Evolutionary conservation across 2,329 filamentous ascomycete species (phyloP), one percentile per base, ranked within the genome.

Genomic region (Aspergillus sp.): DNA sequence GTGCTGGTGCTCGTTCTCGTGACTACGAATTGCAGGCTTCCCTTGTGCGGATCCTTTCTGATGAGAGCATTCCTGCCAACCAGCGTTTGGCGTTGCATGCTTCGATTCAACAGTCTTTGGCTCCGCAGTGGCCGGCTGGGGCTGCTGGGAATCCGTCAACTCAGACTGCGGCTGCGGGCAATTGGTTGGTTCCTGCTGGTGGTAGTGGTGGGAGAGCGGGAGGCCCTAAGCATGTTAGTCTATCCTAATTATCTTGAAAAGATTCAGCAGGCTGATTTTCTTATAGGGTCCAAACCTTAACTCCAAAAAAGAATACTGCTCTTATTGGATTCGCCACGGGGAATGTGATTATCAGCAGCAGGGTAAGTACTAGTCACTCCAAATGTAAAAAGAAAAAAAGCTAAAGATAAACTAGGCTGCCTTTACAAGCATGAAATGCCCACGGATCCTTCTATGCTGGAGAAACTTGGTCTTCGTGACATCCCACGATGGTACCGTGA

Each of bases 361-460:
- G 61, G 90, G 69, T 66, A 56, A 47, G 59, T 49, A 10, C 6
- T 15, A 5, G 17, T n/a, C 7, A 6, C 17, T 41, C 5, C 15
- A 12, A n/a, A 35, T 13, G 13, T 3, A 9, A 43, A 43, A 10
- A n/a, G 6, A n/a, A 19, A 19, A 30, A 4, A 7, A 9, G 10
- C 25, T 30, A 7, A 9, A 9, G 22, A 5, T 38, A n/a, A 5
- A 17, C 9, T 41, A 72, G 69, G 90, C 0, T 95, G 90, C 72
- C 82, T 84, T 55, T 95, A 83, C 74, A 91, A 90, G 71, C 90
- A 95, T 65, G 87, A 93, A 64, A 95, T 95, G 86, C 90, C 90
- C 0, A 67, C 72, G 22, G 82, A 90, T 54, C 74, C 75, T 44
- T 71, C 74, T 0, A 86, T 82, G 1, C 80, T 94, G 57, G 71